Conservation (phyloP, 2,329 filamentous ascomycete genomes). For the Celoporthe dispersa region DNA sequence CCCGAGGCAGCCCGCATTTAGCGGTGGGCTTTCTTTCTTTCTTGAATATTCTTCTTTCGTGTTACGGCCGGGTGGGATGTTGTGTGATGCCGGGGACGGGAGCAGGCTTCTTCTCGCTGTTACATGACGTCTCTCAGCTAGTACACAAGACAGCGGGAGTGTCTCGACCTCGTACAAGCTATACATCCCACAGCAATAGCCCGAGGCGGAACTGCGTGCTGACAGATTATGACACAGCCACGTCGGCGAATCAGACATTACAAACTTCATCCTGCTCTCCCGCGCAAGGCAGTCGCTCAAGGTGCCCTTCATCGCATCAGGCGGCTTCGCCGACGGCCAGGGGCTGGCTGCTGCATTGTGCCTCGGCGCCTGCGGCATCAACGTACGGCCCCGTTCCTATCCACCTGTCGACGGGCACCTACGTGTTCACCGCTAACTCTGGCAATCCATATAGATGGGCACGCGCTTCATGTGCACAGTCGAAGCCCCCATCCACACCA, state of each 20-base stretch:
- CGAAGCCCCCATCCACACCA: conserved; percentile 88
- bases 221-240: conserved; percentile 50
- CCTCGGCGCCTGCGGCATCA: conserved; percentile 90
- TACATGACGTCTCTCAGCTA: background rate
- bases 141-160: background rate
- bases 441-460: conserved; percentile 65
- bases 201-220: background rate
- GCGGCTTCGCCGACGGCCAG: conserved; percentile 93
- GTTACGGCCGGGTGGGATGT: background rate
- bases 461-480: conserved; percentile 97
- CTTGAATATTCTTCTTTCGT: background rate
- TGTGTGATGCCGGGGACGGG: background rate
- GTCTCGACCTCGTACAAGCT: background rate
- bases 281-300: conserved; percentile 81
- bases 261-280: conserved; percentile 86
- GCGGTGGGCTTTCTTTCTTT: background rate
- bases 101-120: background rate
- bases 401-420: background rate
- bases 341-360: conserved; percentile 89
- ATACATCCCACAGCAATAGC: too few species aligned
- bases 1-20: background rate
- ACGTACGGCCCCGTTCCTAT: conserved; percentile 45
- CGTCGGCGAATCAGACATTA: conserved; percentile 85
- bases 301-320: conserved; percentile 92
- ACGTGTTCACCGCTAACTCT: too few species aligned